Conservation (phyloP, 495 filamentous ascomycete species). For the Talaromyces stipitatus region DNA sequence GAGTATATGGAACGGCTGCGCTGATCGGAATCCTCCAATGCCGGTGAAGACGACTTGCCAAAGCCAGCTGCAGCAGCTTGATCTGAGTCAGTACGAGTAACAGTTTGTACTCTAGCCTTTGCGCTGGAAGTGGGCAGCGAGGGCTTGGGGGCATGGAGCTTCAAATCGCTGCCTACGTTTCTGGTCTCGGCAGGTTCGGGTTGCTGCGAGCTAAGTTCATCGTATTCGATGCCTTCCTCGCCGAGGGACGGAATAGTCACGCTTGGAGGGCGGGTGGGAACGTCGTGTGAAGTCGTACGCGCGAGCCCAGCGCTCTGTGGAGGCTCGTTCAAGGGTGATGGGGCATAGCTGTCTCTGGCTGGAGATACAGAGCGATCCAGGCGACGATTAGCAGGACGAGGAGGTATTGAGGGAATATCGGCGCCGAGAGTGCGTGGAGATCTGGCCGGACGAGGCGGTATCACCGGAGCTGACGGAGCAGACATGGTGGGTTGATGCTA, state of each 20-base stretch:
- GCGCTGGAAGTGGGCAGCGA: slow-evolving; percentile 70
- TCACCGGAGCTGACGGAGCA: slow-evolving; percentile 31
- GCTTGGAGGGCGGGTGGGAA: slow-evolving; percentile 60
- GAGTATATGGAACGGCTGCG: slow-evolving; percentile 39
- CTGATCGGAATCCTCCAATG: slow-evolving; percentile 51
- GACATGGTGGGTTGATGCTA: slow-evolving; percentile 27
- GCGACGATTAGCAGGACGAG: slow-evolving; percentile 58
- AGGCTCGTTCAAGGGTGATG: slow-evolving; percentile 75
- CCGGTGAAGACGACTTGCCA: slow-evolving; percentile 52
- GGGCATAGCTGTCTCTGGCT: slow-evolving; percentile 66
- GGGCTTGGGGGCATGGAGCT: slow-evolving; percentile 86
- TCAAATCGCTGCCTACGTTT: slow-evolving; percentile 70
- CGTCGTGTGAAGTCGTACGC: slow-evolving; percentile 40
- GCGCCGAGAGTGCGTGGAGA: slow-evolving; percentile 36
- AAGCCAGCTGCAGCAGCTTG: slow-evolving; percentile 77
- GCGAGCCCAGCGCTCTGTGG: slow-evolving; percentile 33
- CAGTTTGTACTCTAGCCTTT: slow-evolving; percentile 67
- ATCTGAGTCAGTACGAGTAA: slow-evolving; percentile 83
- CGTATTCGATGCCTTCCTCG: slow-evolving; percentile 87
- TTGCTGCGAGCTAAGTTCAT: slow-evolving; percentile 44
- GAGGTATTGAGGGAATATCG: slow-evolving; percentile 49
- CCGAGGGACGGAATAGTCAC: slow-evolving; percentile 78
- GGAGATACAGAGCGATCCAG: slow-evolving; percentile 74
- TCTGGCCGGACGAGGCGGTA: slow-evolving; percentile 45
- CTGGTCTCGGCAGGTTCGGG: slow-evolving; percentile 55